Base-by-base conservation (phyloP, 306 rosid species). In the Pterocarpus macrocarpus region DNA sequence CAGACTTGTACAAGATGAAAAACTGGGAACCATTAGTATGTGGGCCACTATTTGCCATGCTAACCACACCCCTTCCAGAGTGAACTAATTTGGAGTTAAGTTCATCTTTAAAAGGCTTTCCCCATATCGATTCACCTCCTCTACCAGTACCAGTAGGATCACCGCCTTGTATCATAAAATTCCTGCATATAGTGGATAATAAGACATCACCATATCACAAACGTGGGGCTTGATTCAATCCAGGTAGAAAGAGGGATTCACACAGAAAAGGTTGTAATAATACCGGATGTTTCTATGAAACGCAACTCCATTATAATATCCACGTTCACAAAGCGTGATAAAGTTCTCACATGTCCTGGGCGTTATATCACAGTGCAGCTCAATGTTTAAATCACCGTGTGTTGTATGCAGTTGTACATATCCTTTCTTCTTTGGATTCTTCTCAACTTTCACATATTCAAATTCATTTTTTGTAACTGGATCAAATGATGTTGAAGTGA, bases 101-200 rank as follows among this genome's bases (percentile, higher is more conserved):
- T 83, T 96, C 99, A 86, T 92, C 97, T 22, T 96, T 96, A 80
- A 93, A 96, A 68, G 97, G 97, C 75, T 90, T 89, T 77, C 94
- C 98, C 98, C 99, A 95, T 80, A 95, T 92, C 10, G 99, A 95
- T 89, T 95, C 98, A 17, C 98, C 99, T 4, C 99, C 99, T 82
- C 41, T 91, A 72, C 98, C 98, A 53, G 97, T 93, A 69, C 97
- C 97, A 81, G 98, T 93, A 75, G 98, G 99, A 90, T 95, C 98
- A 39, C 99, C 99, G 8, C 98, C 99, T 88, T 93, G 98, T 72
- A 95, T 90, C 99, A 95, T 95, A 83, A 95, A 93, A 85, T 95
- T 95, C 90, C 99, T 95, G 80, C 73, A 76, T 67, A 80, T 80
- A 76, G 77, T 33, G 28, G 39, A 82, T 22, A 41, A 61, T n/a